phyloP scores from a whole-genome alignment of 371 early-diverging fungal species.

The Zychaea mexicana region DNA sequence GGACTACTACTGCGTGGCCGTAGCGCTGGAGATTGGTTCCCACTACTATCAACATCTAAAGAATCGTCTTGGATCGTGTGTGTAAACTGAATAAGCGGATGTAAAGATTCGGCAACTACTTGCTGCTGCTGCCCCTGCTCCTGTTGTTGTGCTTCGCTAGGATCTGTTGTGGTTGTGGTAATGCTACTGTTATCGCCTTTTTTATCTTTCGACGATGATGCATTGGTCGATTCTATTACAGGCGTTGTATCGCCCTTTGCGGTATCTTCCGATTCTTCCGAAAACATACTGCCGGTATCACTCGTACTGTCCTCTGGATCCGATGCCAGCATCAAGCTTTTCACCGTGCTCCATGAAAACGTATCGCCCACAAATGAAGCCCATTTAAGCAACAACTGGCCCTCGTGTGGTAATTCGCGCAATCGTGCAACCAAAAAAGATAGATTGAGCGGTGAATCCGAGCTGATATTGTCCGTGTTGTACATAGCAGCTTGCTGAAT shows the following conservation, averaged over 20 bases:
- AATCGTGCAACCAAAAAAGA: conserved; percentile 32
- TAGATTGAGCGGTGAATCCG: conserved; percentile 22
- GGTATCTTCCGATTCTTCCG: not conserved
- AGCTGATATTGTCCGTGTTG: not conserved
- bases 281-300: not conserved
- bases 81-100: conserved; percentile 1
- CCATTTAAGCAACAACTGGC: conserved; percentile 40
- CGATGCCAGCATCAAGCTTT: conserved; percentile 36
- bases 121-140: too few relatives aligned
- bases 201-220: not conserved
- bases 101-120: not conserved
- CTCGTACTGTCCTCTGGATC: conserved; percentile 32
- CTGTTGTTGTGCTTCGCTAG: not conserved
- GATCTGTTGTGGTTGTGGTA: not conserved
- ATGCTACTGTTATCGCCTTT: not conserved
- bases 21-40: not conserved
- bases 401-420: conserved; percentile 35
- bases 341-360: conserved; percentile 48
- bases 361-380: conserved; percentile 47
- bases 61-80: not conserved
- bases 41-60: not conserved
- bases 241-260: not conserved
- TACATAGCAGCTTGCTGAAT: conserved; percentile 14
- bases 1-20: not conserved
- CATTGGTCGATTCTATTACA: not conserved